Evolutionary conservation across 108 stramenopile genomes (phyloP), one percentile per base, ranked within the genome.

Genomic region (Skeletonema marinoi): DNA sequence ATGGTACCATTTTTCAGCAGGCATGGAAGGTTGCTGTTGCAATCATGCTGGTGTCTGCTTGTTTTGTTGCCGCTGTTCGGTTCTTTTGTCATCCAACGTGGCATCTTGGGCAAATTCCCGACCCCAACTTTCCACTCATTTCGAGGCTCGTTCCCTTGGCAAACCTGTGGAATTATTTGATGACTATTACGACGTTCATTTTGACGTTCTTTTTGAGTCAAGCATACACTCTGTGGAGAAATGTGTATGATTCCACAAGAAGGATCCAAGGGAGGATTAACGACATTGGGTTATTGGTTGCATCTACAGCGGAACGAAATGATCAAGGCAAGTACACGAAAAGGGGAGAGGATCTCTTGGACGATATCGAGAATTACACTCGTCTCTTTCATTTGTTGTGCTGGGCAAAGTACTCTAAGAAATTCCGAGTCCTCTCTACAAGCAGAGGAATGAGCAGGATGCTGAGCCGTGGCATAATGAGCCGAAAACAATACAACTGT

Each of bases 131-230:
- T 32, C 41, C 73, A 32, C 4, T 75, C 3, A 32, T 80, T 12
- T 56, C 69, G 12, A 32, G 35, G 4, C 60, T 77, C 3, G 16
- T 65, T 32, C 31, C 51, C 7, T 21, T 77, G 6, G 60, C 60
- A 14, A 71, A 69, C 31, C 42, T 89, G 14, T 89, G 86, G 86
- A 65, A 84, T 32, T 82, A 67, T 32, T 70, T 80, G 36, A 65
- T 80, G 67, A 59, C 41, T 29, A 68, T 88, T 25, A 80, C 85
- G 3, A 89, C 88, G 16, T 77, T 89, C 68, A 54, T 87, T n/a
- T 56, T 89, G 54, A 74, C 78, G 2, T 84, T 87, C 63, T 89
- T 87, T 65, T 63, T 89, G n/a, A 65, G 50, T 32, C 78, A 87
- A 50, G 83, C 85, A 21, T 86, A 79, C 51, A 32, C 30, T 16